Conservation (phyloP, 345 rosid species). For the Odontarrhena argentea region DNA sequence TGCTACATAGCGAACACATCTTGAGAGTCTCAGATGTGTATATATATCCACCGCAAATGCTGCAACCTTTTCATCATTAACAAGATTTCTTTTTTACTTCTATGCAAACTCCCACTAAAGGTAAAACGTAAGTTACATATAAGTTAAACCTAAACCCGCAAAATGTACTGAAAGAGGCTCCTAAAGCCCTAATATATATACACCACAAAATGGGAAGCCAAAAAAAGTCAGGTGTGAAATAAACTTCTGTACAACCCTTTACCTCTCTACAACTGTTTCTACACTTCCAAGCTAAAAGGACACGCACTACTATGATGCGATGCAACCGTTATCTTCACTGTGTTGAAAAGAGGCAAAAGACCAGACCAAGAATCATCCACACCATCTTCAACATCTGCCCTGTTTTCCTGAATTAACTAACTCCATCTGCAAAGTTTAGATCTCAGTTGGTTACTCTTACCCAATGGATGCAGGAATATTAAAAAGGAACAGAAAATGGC, state of each 20-base stretch:
- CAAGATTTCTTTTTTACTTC: conserved; percentile 8
- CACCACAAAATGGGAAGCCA: conserved; percentile 20
- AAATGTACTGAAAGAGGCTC: conserved; percentile 21
- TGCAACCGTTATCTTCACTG: conserved; percentile 23
- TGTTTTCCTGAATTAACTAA: conserved; percentile 17
- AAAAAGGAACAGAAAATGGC: background rate
- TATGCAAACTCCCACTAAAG: background rate
- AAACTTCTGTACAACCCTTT: conserved; percentile 21
- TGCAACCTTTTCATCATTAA: background rate
- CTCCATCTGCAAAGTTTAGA: conserved; percentile 28
- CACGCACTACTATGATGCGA: conserved; percentile 12
- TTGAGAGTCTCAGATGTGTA: too few relatives aligned
- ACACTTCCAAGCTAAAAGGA: conserved; percentile 23
- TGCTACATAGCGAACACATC: too few relatives aligned
- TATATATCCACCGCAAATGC: background rate
- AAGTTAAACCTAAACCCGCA: conserved; percentile 15
- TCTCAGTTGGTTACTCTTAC: conserved; percentile 12
- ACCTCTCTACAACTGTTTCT: conserved; percentile 29
- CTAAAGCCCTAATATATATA: conserved; percentile 17
- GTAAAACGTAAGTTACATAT: conserved; percentile 14
- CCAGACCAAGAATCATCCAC: conserved; percentile 19
- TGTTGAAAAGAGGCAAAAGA: conserved; percentile 21
- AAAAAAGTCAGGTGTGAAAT: conserved; percentile 10
- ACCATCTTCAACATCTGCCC: conserved; percentile 19
- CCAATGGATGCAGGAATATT: background rate